Evolutionary conservation across 164 flowering plant species (phyloP), one percentile per base, ranked within the genome.

Genomic region (Tetrastigma voinierianum): DNA sequence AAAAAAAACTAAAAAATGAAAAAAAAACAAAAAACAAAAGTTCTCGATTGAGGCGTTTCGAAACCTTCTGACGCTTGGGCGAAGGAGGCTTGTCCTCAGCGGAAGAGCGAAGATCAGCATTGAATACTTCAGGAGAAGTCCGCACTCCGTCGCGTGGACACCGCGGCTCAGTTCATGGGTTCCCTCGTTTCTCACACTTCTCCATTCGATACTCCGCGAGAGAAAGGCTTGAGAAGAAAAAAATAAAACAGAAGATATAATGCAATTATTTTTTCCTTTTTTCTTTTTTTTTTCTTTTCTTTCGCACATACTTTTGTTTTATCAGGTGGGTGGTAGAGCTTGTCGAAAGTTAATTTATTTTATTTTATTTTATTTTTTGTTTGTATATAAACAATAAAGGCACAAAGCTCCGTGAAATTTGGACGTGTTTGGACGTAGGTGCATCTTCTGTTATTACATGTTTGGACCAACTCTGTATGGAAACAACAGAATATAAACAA

Each of bases 71-170:
- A 15, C 97, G 88, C 74, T 88, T 90, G 2, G 97, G 90, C 0
- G 97, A 87, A 9, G 91, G 75, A 46, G 96, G 81, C 59, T 86
- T 85, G 14, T 86, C 87, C n/a, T 86, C 89, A n/a, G n/a, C n/a
- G 0, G 89, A 77, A 23, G 97, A n/a, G 77, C 2, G 96, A 83
- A 23, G 93, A 78, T 78, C 85, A n/a, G n/a, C n/a, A n/a, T n/a
- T n/a, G n/a, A n/a, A n/a, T n/a, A n/a, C n/a, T n/a, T n/a, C n/a
- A n/a, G n/a, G n/a, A n/a, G n/a, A n/a, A n/a, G n/a, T n/a, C n/a
- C n/a, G n/a, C 92, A 79, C 91, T 90, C 25, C 96, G 83, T 71
- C 96, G 81, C 63, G 96, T 88, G 40, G 96, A 86, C 60, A 88
- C 98, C 98, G 90, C 90, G 78, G 61, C 80, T 77, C 74, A 4